These are phyloP conservation scores for Candida qinlingensis DNA, from an alignment of 805 yeast genomes.

Conservation along the genomic window DNA sequence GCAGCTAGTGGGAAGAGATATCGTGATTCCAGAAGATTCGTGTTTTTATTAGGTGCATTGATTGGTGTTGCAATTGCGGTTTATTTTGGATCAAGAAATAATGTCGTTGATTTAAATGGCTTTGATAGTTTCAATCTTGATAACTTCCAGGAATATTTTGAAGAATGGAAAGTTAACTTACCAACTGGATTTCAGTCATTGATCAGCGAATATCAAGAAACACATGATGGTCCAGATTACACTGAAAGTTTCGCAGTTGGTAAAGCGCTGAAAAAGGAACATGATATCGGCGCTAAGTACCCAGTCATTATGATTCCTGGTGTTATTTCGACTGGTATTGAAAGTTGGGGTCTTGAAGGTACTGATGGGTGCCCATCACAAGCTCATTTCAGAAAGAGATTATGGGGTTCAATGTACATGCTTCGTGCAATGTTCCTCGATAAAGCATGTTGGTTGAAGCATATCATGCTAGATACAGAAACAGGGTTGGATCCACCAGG, in stretches of 20 bases:
- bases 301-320: constrained; percentile 96
- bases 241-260: constrained; percentile 91
- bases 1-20: constrained; percentile 10
- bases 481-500: constrained; percentile 93
- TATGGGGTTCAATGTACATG: constrained; percentile 98
- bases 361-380: constrained; percentile 76
- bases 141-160: constrained; percentile 49
- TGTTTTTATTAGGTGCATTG: constrained; percentile 66
- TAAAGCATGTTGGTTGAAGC: constrained; percentile 90
- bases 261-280: constrained; percentile 45
- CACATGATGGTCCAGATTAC: constrained; percentile 35
- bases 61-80: constrained; percentile 64
- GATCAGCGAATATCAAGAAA: constrained; percentile 42
- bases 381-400: constrained; percentile 79
- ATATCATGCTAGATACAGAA: constrained; percentile 79
- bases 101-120: constrained; percentile 22
- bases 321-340: constrained; percentile 90
- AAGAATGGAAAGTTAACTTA: constrained; percentile 66
- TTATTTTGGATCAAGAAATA: constrained; percentile 48
- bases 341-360: constrained; percentile 83
- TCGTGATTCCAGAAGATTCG: constrained; percentile 49
- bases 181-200: constrained; percentile 49
- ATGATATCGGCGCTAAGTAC: constrained; percentile 50
- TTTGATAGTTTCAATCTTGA: constrained; percentile 33
- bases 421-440: constrained; percentile 85